Evolutionary conservation across 306 rosid genomes (phyloP).

Genomic region (Citrullus colocynthis): DNA sequence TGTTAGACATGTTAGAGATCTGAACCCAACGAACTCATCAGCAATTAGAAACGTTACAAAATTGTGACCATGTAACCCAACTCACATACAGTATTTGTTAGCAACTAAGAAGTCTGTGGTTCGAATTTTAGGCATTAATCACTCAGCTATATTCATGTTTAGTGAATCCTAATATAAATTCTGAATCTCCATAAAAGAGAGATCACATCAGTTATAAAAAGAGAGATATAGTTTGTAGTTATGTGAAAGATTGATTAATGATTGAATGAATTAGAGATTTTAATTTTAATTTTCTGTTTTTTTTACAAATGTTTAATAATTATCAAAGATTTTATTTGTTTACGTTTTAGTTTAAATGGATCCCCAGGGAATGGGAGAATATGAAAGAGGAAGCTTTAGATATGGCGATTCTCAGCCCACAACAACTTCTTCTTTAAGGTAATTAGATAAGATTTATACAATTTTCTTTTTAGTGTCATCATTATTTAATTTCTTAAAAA

Average conservation of each 20-base stretch:
- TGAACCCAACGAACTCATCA: too few species aligned
- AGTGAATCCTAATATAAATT: too few species aligned
- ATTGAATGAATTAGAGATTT: background rate
- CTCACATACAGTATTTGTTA: too few species aligned
- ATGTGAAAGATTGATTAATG: background rate
- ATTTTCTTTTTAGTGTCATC: background rate
- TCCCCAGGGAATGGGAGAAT: constrained; percentile 38
- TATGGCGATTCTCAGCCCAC: constrained; percentile 60
- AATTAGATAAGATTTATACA: background rate
- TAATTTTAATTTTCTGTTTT: background rate
- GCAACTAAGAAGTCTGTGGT: too few species aligned
- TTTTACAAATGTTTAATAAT: too few species aligned
- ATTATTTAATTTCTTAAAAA: background rate
- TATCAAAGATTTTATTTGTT: background rate
- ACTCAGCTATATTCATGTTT: too few species aligned
- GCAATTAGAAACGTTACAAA: too few species aligned
- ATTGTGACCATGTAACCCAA: too few species aligned
- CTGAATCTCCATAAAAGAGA: background rate
- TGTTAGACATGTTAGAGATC: too few species aligned
- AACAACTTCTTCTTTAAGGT: constrained; percentile 52
- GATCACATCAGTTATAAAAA: background rate
- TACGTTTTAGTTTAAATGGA: background rate
- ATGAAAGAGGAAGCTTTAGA: constrained; percentile 52
- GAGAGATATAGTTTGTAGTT: too few species aligned
- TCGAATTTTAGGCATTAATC: too few species aligned